Evolutionary conservation across 495 filamentous ascomycete species (phyloP).

Genomic region (Penicillium diatomitis): DNA sequence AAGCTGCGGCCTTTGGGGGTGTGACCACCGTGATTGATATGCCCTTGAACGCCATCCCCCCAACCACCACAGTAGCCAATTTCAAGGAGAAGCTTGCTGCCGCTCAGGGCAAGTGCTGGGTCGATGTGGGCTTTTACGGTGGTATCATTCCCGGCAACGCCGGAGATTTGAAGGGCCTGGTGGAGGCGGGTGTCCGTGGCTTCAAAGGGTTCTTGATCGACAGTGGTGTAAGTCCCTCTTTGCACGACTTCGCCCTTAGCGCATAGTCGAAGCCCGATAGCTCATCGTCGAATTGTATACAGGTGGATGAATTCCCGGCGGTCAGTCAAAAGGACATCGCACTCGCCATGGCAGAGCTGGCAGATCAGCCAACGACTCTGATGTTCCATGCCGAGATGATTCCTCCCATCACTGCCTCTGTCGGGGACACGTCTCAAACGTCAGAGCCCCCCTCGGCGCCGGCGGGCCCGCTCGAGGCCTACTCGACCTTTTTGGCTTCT

Average conservation of each 20-base stretch:
- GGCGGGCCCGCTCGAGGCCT: constrained; percentile 65
- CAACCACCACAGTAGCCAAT: constrained; percentile 79
- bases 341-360: constrained; percentile 68
- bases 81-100: constrained; percentile 79
- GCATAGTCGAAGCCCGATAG: no score
- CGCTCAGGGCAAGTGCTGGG: constrained; percentile 88
- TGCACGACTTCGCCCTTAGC: no score
- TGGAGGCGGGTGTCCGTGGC: constrained; percentile 77
- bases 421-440: constrained; percentile 66
- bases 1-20: constrained; percentile 89
- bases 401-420: constrained; percentile 73
- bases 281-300: not conserved
- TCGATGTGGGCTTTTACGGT: constrained; percentile 97
- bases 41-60: constrained; percentile 95
- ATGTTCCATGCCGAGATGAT: constrained; percentile 99
- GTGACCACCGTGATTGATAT: constrained; percentile 99
- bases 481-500: constrained; percentile 87
- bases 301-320: constrained; percentile 94
- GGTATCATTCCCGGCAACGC: constrained; percentile 90
- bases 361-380: constrained; percentile 69
- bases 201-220: constrained; percentile 99
- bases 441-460: constrained; percentile 67
- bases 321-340: constrained; percentile 72
- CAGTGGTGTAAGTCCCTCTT: constrained; percentile 63
- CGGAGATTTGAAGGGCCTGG: constrained; percentile 66